Conservation (phyloP, 805 yeast genomes). For the Alloascoidea hylecoeti region DNA sequence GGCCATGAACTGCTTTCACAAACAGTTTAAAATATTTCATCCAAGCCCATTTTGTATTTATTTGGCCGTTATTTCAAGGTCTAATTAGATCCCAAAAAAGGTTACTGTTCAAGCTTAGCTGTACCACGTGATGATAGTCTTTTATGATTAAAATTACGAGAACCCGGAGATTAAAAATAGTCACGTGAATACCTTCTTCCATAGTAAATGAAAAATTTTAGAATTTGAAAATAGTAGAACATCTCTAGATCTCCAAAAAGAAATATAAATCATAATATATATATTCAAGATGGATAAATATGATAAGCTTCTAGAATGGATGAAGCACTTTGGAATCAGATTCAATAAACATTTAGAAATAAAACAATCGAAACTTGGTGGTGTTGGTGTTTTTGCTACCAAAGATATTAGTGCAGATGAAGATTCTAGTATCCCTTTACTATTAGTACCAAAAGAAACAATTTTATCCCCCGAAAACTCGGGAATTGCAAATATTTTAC, state of each 20-base stretch:
- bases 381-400: background rate
- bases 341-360: background rate
- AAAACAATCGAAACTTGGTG: background rate
- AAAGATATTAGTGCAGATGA: background rate
- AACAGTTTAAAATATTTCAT: too few relatives aligned
- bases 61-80: too few relatives aligned
- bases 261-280: too few relatives aligned
- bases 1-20: too few relatives aligned
- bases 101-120: background rate
- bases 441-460: constrained; percentile 17
- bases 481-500: constrained; percentile 47
- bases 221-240: background rate
- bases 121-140: background rate
- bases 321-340: background rate
- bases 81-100: too few relatives aligned
- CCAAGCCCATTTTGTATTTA: too few relatives aligned
- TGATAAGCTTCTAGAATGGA: background rate
- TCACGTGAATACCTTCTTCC: background rate
- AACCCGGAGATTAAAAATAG: background rate
- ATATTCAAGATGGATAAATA: background rate
- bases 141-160: too few relatives aligned
- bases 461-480: constrained; percentile 21
- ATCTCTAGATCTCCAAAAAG: too few relatives aligned
- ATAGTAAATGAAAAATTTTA: background rate
- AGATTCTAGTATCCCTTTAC: constrained; percentile 7